Evolutionary conservation across 108 stramenopile genomes (phyloP), one percentile per base, ranked within the genome.

Genomic region (Nitzschia putrida): DNA sequence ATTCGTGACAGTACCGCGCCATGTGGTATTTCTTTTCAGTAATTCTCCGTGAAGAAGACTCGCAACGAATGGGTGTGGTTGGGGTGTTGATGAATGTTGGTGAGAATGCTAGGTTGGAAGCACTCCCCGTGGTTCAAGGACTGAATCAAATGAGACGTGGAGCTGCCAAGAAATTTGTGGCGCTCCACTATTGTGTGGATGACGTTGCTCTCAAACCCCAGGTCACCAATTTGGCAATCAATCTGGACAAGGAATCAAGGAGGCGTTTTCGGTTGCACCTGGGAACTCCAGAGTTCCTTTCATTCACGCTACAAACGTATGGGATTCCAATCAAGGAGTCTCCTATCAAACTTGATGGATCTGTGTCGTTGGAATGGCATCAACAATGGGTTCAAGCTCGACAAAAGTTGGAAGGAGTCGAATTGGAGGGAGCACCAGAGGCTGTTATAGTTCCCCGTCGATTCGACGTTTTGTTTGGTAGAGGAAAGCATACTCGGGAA

Each of bases 261-360:
- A 55, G n/a, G 14, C 52, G 54, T 9, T 64, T 55, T 13, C 53
- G 26, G 4, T 13, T 24, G 18, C 63, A 64, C 24, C 23, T 25
- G 20, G 63, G 63, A 16, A 20, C 18, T 25, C 12, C 10, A 49
- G 16, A 14, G 13, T 14, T n/a, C 16, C 45, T 64, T 12, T 14
- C 11, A n/a, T 72, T 72, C 50, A 22, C 38, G 47, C 63, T 72
- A 2, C 60, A 72, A 34, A 72, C 71, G 10, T 72, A 64, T 44
- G 71, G 71, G 23, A 72, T 72, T 16, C 44, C 63, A n/a, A 64
- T 39, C 22, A 25, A 55, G n/a, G 22, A 60, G 22, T 45, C 38
- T 47, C 45, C 47, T 1, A 24, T 13, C 18, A 14, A 64, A 39
- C 9, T 13, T 14, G 58, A 55, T 13, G 24, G 34, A 3, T 21